A percentile compares a stretch with the other conserved stretches of the same genome.
These are phyloP conservation scores for Trichosporon inkin DNA, from an alignment of 1,284 basidiomycete genomes.

Conservation along the genomic window DNA sequence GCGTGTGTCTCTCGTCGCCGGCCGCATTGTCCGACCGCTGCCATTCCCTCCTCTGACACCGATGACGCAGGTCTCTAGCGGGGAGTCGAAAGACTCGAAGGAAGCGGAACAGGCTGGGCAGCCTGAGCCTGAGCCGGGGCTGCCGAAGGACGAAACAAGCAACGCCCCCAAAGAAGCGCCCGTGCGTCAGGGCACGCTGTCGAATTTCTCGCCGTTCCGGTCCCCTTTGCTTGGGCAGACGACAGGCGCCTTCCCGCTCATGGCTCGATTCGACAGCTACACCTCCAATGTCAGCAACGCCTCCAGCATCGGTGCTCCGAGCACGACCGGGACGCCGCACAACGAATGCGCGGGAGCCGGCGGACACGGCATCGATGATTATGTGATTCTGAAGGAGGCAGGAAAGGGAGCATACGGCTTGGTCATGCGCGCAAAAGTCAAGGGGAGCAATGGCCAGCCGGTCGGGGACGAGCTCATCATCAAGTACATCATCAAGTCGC, in stretches of 20 bases:
- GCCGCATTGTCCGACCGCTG: conserved; percentile 47
- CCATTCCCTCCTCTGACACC: conserved; percentile 36
- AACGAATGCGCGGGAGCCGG: conserved; percentile 46
- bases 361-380: conserved; percentile 49
- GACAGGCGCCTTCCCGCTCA: conserved; percentile 13
- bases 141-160: conserved; percentile 1
- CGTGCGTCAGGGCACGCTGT: conserved; percentile 22
- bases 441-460: conserved; percentile 63
- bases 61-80: background rate
- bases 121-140: background rate
- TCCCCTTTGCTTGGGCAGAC: conserved; percentile 20
- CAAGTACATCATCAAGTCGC: conserved; percentile 97
- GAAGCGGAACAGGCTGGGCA: background rate
- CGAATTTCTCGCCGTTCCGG: conserved; percentile 49
- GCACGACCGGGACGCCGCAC: conserved; percentile 39
- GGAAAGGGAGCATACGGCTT: conserved; percentile 96
- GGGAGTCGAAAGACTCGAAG: background rate
- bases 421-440: conserved; percentile 83
- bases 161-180: background rate
- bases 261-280: conserved; percentile 33
- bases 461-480: conserved; percentile 75
- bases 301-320: conserved; percentile 43
- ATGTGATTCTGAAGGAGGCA: conserved; percentile 74
- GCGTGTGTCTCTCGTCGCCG: conserved; percentile 48
- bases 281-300: conserved; percentile 36